Percentiles rank a stretch among this genome's conserved stretches.
Evolutionary conservation across 176 grass and related monocot species (phyloP).

Genomic region (Rhynchospora pubera): DNA sequence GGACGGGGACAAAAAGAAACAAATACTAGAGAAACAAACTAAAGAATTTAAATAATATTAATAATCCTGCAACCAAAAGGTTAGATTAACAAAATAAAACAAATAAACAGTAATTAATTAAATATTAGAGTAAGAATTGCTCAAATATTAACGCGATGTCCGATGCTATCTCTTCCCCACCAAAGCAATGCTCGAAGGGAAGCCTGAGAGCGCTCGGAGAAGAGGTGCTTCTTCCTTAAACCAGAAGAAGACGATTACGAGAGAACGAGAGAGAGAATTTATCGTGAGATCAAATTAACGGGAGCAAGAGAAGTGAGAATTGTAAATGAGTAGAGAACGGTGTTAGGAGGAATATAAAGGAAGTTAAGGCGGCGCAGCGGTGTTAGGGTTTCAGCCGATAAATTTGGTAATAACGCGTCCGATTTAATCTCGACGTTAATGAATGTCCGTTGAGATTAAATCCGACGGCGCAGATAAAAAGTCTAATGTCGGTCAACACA

Average conservation of each 20-base stretch:
- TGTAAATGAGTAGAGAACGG: not conserved
- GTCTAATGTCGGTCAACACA: too few relatives aligned
- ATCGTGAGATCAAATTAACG: not conserved
- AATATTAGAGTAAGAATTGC: not conserved
- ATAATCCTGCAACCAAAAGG: slow-evolving; percentile 17
- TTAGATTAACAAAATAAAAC: slow-evolving; percentile 14
- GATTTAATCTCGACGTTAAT: too few relatives aligned
- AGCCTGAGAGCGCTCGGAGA: not conserved
- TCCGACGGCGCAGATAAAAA: too few relatives aligned
- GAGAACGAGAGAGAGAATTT: not conserved
- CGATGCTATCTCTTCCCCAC: not conserved
- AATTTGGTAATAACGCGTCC: not conserved
- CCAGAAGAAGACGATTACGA: too few relatives aligned
- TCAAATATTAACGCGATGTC: not conserved
- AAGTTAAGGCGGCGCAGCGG: not conserved
- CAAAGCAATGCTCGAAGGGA: not conserved
- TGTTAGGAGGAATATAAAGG: not conserved
- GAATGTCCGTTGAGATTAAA: too few relatives aligned
- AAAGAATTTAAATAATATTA: not conserved
- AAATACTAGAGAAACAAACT: slow-evolving; percentile 7
- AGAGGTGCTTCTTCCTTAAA: not conserved
- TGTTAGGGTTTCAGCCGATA: not conserved
- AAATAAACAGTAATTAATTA: slow-evolving; percentile 10
- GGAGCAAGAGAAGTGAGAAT: not conserved
- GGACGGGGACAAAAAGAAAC: not conserved